Percentiles rank a stretch among this genome's conserved stretches.
Evolutionary conservation across 768 basidiomycete species (phyloP).

Genomic region (Cubamyces sp.): DNA sequence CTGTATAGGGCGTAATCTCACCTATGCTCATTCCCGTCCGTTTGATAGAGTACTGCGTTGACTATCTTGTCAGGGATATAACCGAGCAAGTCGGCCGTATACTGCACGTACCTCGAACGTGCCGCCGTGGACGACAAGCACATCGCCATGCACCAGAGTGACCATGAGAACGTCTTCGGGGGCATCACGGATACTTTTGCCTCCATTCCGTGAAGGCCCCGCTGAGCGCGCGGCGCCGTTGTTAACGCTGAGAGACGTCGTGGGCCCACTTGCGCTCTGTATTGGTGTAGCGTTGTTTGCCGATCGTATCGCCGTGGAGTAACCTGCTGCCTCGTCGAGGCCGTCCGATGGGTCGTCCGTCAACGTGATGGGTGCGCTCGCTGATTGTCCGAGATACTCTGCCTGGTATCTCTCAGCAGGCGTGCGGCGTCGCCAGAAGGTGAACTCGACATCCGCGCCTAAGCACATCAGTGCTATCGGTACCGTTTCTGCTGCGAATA

Average conservation of each 20-base stretch:
- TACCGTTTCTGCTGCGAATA: slow-evolving; percentile 2
- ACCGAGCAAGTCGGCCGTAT: neutral
- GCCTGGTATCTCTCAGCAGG: neutral
- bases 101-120: slow-evolving; percentile 45
- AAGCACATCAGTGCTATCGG: slow-evolving; percentile 17
- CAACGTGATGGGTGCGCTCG: neutral
- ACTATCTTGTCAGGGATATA: neutral
- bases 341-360: no score
- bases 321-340: no score
- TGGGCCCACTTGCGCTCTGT: no score
- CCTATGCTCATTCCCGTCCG: slow-evolving; percentile 34
- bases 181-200: neutral
- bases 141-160: slow-evolving; percentile 46
- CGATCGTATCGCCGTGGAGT: no score
- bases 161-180: slow-evolving; percentile 25
- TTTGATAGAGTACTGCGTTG: slow-evolving; percentile 25
- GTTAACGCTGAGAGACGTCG: neutral
- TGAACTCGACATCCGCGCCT: slow-evolving; percentile 26
- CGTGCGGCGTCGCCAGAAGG: neutral
- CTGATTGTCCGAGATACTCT: neutral
- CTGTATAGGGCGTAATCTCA: neutral
- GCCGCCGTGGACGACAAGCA: slow-evolving; percentile 41
- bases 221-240: neutral
- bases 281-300: no score
- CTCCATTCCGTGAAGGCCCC: neutral